Conservation (phyloP, 345 rosid species). For the Salix koriyanagi region DNA sequence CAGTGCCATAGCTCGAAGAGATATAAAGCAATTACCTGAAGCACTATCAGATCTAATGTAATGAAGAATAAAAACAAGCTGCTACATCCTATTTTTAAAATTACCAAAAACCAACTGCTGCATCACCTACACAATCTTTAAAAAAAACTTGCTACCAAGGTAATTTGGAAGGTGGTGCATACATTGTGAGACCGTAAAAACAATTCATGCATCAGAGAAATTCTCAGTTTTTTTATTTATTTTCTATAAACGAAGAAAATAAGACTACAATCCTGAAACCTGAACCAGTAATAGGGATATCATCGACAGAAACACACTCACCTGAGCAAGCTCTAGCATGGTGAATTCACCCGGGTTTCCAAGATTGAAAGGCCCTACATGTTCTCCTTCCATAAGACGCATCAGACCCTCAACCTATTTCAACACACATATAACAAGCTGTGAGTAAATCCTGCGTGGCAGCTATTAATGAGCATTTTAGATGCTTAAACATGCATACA, state of each 20-base stretch:
- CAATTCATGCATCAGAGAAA: background rate
- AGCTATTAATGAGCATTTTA: background rate
- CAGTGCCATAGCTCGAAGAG: background rate
- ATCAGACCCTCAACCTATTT: conserved; percentile 85
- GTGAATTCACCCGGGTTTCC: conserved; percentile 99
- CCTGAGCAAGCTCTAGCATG: conserved; percentile 98
- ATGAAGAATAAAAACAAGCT: background rate
- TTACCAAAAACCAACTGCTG: background rate
- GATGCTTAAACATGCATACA: background rate
- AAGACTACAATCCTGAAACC: background rate
- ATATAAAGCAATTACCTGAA: no score
- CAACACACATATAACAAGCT: background rate
- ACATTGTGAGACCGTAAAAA: background rate
- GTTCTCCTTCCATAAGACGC: conserved; percentile 95
- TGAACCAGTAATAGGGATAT: background rate
- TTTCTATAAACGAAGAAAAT: background rate
- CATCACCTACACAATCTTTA: background rate
- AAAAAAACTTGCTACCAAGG: background rate
- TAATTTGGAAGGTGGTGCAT: background rate
- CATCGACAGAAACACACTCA: conserved; percentile 9
- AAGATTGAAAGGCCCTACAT: conserved; percentile 92
- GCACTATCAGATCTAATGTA: background rate
- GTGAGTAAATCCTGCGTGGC: background rate
- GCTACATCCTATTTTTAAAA: background rate
- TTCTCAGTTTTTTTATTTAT: background rate